Conservation (phyloP, 75 land plant genomes). For the Selaginella tamariscina region DNA sequence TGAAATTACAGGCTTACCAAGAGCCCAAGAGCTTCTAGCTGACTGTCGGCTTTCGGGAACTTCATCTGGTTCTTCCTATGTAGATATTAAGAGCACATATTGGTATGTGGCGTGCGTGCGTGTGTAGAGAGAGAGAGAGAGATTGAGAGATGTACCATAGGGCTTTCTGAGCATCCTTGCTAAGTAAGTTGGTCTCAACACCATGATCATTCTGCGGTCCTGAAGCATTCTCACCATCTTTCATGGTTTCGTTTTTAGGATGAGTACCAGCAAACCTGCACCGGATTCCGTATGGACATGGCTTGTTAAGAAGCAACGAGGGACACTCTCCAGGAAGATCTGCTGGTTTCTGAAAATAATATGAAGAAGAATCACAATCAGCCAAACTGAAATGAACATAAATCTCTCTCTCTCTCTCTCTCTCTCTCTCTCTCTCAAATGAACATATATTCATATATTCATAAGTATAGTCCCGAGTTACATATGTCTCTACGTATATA, state of each 20-base stretch:
- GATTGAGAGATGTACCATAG: too few species aligned
- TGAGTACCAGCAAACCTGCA: slow-evolving; percentile 74
- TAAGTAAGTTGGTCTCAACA: slow-evolving; percentile 58
- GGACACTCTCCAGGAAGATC: slow-evolving; percentile 77
- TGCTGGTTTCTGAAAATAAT: slow-evolving; percentile 57
- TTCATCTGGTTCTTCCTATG: slow-evolving; percentile 60
- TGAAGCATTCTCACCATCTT: slow-evolving; percentile 16
- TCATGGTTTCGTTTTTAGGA: slow-evolving; percentile 13
- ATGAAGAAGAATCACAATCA: not conserved
- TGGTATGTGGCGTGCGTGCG: too few species aligned
- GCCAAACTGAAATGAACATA: too few species aligned
- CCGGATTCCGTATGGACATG: slow-evolving; percentile 58
- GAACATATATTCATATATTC: too few species aligned
- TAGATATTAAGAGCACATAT: too few species aligned
- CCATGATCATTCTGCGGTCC: too few species aligned
- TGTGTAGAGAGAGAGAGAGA: too few species aligned
- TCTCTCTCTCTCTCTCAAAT: too few species aligned
- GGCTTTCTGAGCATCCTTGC: slow-evolving; percentile 68
- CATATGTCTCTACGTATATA: too few species aligned
- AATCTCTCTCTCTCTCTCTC: too few species aligned
- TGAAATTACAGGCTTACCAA: slow-evolving; percentile 29
- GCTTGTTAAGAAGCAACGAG: slow-evolving; percentile 25
- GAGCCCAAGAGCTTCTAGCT: slow-evolving; percentile 57
- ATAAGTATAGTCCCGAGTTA: too few species aligned
- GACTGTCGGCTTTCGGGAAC: slow-evolving; percentile 65